phyloP scores from a whole-genome alignment of 1,284 basidiomycete genomes.

The Trichosporon asahii region DNA sequence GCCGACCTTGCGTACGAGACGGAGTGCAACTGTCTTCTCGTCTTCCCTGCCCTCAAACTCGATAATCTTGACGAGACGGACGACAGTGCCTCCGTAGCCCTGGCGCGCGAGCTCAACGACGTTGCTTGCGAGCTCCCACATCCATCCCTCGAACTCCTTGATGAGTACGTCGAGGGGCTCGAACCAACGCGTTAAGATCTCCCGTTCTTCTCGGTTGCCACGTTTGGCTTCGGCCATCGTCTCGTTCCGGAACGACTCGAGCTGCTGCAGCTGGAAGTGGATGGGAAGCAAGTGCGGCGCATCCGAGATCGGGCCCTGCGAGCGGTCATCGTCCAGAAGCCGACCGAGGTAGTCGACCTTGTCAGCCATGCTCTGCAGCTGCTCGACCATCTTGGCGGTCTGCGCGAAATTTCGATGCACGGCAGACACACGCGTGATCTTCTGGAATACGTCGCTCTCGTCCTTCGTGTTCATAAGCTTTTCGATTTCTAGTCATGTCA shows the following conservation, averaged over 20 bases:
- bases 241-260: constrained; percentile 90
- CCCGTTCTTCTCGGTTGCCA: constrained; percentile 59
- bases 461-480: constrained; percentile 58
- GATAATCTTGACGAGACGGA: constrained; percentile 87
- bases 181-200: constrained; percentile 74
- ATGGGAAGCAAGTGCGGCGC: constrained; percentile 83
- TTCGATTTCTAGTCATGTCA: constrained; percentile 85
- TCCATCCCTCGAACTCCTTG: constrained; percentile 79
- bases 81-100: constrained; percentile 77
- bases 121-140: constrained; percentile 72
- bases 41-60: constrained; percentile 91
- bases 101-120: constrained; percentile 76
- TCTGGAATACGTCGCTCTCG: constrained; percentile 65
- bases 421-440: constrained; percentile 88
- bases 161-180: constrained; percentile 81
- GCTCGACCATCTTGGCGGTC: constrained; percentile 91
- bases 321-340: constrained; percentile 71
- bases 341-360: constrained; percentile 75
- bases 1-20: constrained; percentile 85
- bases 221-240: constrained; percentile 88
- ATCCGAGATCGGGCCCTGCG: constrained; percentile 66
- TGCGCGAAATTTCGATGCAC: constrained; percentile 93
- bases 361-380: constrained; percentile 81
- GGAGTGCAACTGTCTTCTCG: constrained; percentile 88
- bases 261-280: constrained; percentile 82